Evolutionary conservation across 768 basidiomycete genomes (phyloP), one percentile per base, ranked within the genome.

Genomic region (Austroboletus festivus): DNA sequence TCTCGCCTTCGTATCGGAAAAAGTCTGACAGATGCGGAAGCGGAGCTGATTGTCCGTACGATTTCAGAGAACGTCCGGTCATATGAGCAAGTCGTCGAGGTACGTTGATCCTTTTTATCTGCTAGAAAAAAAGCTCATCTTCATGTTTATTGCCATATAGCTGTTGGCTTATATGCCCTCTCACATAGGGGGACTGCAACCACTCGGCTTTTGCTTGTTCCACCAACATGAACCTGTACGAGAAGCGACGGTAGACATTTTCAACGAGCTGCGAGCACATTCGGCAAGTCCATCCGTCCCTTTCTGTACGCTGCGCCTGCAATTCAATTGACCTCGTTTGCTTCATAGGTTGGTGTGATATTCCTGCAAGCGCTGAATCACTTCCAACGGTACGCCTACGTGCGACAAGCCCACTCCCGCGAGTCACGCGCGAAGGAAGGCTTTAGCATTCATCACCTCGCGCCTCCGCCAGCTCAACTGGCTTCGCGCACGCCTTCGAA

Each of bases 21-120:
- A 63, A 78, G 74, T 44, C 73, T 98, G 68, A 59, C 79, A 1
- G 87, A 92, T 52, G 59, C 73, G 1, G 96, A 98, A 67, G 82
- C 80, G 0, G 76, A 83, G 52, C 57, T 81, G 31, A 93, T 98
- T 46, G 82, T 88, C 71, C 78, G 80, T 28, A 78, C 81, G 5
- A 68, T 99, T 10, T 80, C 82, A 0, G 82, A 86, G 28, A 80
- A 79, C 42, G 75, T 91, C 38, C 82, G 78, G 58, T 77, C 80
- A 0, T 96, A 97, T 58, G 92, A 94, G 44, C 90, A 95, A 64
- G 85, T 91, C 13, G 78, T 89, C 2, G 93, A 97, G 78, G 95
- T 93, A 49, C 47, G 70, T 62, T 11, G 31, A 11, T 47, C 20
- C 39, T 13, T 5, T 15, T 18, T 19, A 8, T 26, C n/a, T 9